A percentile compares a stretch with the other conserved stretches of the same genome.
Conservation (phyloP, 805 yeast species). For the Nakazawaea holstii region DNA sequence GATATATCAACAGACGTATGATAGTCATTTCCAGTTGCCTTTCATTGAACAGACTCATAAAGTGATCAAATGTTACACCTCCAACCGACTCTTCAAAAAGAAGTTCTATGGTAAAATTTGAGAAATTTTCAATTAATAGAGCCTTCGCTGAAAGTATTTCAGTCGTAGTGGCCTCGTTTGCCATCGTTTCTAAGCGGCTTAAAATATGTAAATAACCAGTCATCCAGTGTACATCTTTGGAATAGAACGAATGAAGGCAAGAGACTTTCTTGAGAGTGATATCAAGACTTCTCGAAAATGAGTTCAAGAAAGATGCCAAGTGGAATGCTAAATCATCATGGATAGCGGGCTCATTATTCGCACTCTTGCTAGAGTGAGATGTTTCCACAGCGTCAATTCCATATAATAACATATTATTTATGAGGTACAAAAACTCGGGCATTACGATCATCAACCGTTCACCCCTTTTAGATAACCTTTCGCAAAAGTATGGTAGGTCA, state of each 20-base stretch:
- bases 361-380: not conserved
- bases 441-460: constrained; percentile 22
- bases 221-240: constrained; percentile 3
- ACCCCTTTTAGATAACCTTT: constrained; percentile 15
- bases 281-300: constrained; percentile 7
- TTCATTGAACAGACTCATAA: not conserved
- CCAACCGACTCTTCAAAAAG: constrained; percentile 2
- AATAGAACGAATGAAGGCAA: constrained; percentile 7
- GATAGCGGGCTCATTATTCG: not conserved
- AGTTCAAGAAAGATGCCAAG: constrained; percentile 8
- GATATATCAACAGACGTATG: constrained; percentile 19
- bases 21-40: not conserved
- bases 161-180: not conserved
- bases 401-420: constrained; percentile 15
- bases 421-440: constrained; percentile 35
- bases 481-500: constrained; percentile 13
- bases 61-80: not conserved
- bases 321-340: constrained; percentile 1
- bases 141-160: not conserved
- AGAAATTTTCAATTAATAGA: not conserved
- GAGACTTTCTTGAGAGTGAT: constrained; percentile 8
- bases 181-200: not conserved
- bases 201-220: constrained; percentile 1
- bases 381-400: constrained; percentile 7
- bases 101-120: constrained; percentile 4